phyloP scores from a whole-genome alignment of 805 yeast genomes.

The Zygotorulaspora danielsina region DNA sequence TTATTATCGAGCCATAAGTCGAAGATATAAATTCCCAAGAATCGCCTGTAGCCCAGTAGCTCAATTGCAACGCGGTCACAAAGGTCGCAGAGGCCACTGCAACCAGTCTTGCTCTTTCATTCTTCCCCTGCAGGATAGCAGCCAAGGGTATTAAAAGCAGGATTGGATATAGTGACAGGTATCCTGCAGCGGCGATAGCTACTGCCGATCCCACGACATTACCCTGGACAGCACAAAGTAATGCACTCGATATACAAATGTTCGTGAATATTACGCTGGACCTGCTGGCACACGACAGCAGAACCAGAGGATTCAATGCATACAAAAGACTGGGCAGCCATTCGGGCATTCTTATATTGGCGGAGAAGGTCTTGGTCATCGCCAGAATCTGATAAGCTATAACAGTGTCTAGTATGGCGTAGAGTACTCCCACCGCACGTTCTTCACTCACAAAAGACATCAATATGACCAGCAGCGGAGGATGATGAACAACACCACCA shows the following conservation, averaged over 20 bases:
- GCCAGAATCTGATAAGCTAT: slow-evolving; percentile 52
- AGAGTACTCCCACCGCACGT: slow-evolving; percentile 38
- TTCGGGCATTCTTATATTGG: slow-evolving; percentile 15
- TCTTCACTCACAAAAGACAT: slow-evolving; percentile 15
- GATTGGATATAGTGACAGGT: slow-evolving; percentile 59
- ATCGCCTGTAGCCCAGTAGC: slow-evolving; percentile 40
- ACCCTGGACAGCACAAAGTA: slow-evolving; percentile 42
- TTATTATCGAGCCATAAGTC: slow-evolving; percentile 54
- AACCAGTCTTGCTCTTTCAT: slow-evolving; percentile 3
- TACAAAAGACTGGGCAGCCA: slow-evolving; percentile 58
- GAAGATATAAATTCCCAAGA: slow-evolving; percentile 45
- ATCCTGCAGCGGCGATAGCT: slow-evolving; percentile 57
- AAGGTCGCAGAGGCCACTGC: slow-evolving; percentile 1
- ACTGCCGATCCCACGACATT: slow-evolving; percentile 45
- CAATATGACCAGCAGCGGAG: slow-evolving; percentile 63
- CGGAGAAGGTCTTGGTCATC: slow-evolving; percentile 38
- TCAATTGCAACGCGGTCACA: slow-evolving; percentile 32
- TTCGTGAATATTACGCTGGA: slow-evolving; percentile 63
- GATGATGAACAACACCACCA: slow-evolving; percentile 84
- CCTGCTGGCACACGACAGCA: slow-evolving; percentile 62
- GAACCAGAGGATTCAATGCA: slow-evolving; percentile 74
- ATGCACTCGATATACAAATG: slow-evolving; percentile 47
- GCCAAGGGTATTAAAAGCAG: slow-evolving; percentile 58
- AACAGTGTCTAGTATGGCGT: slow-evolving; percentile 54
- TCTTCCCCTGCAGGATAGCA: slow-evolving; percentile 20